phyloP scores from a whole-genome alignment of 371 early-diverging fungal species.

The Sporodiniella umbellata region DNA sequence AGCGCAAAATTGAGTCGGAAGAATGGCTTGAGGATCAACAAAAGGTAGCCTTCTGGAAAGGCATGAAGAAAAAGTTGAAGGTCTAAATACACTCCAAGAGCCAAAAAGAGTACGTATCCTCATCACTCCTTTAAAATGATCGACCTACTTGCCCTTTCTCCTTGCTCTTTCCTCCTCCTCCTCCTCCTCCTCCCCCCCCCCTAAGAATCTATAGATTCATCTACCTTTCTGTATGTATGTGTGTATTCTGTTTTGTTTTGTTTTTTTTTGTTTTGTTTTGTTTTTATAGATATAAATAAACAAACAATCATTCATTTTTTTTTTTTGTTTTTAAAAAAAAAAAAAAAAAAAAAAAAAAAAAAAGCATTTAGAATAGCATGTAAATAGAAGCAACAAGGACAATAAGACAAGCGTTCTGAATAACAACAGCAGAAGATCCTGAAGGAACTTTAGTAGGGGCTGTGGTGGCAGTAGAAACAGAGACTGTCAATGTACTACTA shows the following conservation, averaged over 20 bases:
- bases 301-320: slow-evolving; percentile 8
- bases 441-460: slow-evolving; percentile 17
- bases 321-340: not conserved
- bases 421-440: slow-evolving; percentile 13
- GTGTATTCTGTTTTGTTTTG: not conserved
- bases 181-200: slow-evolving; percentile 9
- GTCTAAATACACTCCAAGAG: too few species aligned
- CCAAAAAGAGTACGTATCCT: too few species aligned
- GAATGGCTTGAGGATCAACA: slow-evolving; percentile 2
- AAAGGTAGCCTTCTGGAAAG: slow-evolving; percentile 27
- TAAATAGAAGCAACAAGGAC: slow-evolving; percentile 9
- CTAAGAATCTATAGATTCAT: too few species aligned
- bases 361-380: not conserved
- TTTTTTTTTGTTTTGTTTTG: not conserved
- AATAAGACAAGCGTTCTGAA: slow-evolving; percentile 13
- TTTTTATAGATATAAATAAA: slow-evolving; percentile 15
- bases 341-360: not conserved
- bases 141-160: slow-evolving; percentile 5
- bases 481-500: slow-evolving; percentile 8
- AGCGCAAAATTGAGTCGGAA: slow-evolving; percentile 13
- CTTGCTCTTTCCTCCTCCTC: slow-evolving; percentile 3
- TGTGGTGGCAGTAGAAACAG: slow-evolving; percentile 7
- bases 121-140: slow-evolving; percentile 3
- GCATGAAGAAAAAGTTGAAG: slow-evolving; percentile 28
- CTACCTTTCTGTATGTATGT: too few species aligned